These are phyloP conservation scores for Ormosia emarginata DNA, from an alignment of 306 rosid genomes.

Conservation along the genomic window DNA sequence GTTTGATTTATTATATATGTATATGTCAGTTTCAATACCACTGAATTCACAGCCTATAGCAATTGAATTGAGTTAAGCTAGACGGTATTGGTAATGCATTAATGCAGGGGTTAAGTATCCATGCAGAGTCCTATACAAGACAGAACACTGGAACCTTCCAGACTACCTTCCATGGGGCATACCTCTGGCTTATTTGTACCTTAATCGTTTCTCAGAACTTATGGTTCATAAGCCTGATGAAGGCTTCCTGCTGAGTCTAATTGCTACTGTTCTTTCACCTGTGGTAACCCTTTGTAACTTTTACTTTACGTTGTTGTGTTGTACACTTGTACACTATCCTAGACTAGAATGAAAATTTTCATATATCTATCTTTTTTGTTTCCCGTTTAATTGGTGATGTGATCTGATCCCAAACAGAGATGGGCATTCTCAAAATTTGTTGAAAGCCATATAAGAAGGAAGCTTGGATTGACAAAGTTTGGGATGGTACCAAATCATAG, in stretches of 20 bases:
- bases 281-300: conserved; percentile 28
- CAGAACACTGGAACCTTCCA: conserved; percentile 55
- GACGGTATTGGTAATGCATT: background rate
- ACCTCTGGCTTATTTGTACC: conserved; percentile 46
- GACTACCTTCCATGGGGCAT: conserved; percentile 75
- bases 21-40: background rate
- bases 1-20: too few relatives aligned
- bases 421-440: conserved; percentile 61
- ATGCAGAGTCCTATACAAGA: conserved; percentile 58
- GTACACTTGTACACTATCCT: too few relatives aligned
- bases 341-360: background rate
- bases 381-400: background rate
- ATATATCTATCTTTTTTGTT: background rate
- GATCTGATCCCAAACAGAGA: conserved; percentile 29
- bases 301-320: too few relatives aligned
- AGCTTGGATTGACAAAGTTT: conserved; percentile 43
- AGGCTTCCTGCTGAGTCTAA: conserved; percentile 41
- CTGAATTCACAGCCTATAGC: background rate
- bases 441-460: conserved; percentile 45
- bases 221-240: conserved; percentile 70
- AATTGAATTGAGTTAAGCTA: background rate
- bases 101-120: conserved; percentile 47
- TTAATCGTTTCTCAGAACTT: conserved; percentile 64
- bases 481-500: conserved; percentile 71
- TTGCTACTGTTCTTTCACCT: conserved; percentile 60